Conservation (phyloP, 225 moss, liverwort and hornwort species). For the Polytrichum commune region DNA sequence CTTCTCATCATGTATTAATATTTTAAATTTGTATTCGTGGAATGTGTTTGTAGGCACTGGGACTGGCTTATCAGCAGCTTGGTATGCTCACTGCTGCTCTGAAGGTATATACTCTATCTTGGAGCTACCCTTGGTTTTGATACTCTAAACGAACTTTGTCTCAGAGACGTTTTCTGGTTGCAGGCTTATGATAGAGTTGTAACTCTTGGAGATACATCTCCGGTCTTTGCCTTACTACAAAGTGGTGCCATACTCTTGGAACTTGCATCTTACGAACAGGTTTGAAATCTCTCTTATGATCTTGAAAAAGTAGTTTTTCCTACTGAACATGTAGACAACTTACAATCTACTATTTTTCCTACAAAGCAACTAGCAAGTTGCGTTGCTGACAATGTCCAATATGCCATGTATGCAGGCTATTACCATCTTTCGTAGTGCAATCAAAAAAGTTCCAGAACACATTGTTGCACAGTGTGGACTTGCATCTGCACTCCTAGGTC, state of each 20-base stretch:
- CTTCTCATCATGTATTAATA: background rate
- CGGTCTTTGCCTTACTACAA: constrained; percentile 79
- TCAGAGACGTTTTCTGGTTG: constrained; percentile 15
- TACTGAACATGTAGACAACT: no score
- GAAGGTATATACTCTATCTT: constrained; percentile 54
- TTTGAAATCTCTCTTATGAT: constrained; percentile 17
- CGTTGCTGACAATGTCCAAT: constrained; percentile 22
- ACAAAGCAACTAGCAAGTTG: no score
- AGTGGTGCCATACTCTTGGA: constrained; percentile 86
- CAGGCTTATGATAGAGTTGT: constrained; percentile 90
- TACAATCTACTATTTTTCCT: no score
- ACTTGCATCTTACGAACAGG: constrained; percentile 74
- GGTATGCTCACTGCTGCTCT: constrained; percentile 98
- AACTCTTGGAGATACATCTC: constrained; percentile 50
- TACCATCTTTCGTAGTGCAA: constrained; percentile 68
- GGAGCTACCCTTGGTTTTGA: background rate
- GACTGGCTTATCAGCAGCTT: constrained; percentile 95
- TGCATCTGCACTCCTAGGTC: constrained; percentile 87
- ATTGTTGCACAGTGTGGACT: constrained; percentile 87
- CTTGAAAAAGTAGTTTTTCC: no score
- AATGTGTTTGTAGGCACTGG: constrained; percentile 73
- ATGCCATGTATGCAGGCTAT: constrained; percentile 60
- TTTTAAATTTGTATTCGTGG: background rate
- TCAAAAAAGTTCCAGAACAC: constrained; percentile 66
- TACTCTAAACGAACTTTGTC: background rate